Conservation (phyloP, 331 rosid genomes). For the Malus hybrid region DNA sequence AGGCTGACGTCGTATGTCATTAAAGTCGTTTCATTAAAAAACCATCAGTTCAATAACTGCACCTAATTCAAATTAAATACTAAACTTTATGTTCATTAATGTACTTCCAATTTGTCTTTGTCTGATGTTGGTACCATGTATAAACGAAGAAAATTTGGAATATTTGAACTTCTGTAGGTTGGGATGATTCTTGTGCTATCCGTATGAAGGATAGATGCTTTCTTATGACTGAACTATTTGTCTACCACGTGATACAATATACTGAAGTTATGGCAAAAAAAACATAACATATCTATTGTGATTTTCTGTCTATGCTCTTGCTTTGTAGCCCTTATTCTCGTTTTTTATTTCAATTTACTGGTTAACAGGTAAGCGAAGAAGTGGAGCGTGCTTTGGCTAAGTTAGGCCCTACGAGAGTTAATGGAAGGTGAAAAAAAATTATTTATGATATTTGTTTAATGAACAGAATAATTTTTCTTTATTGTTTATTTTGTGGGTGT, state of each 20-base stretch:
- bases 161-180: not conserved
- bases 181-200: not conserved
- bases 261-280: not conserved
- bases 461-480: not conserved
- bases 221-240: not conserved
- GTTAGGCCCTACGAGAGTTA: slow-evolving; percentile 78
- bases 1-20: not conserved
- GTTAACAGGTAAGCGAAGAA: slow-evolving; percentile 64
- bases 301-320: not conserved
- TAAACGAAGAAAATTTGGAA: not conserved
- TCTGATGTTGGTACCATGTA: not conserved
- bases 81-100: not conserved
- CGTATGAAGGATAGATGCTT: not conserved
- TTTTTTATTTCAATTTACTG: not conserved
- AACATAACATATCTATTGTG: not conserved
- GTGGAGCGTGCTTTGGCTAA: slow-evolving; percentile 97
- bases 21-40: not conserved
- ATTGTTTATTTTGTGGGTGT: not conserved
- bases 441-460: not conserved
- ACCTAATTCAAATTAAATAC: not conserved
- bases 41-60: not conserved
- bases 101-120: not conserved
- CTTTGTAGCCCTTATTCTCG: not conserved
- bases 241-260: not conserved
- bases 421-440: slow-evolving; percentile 55